Conservation (phyloP, 768 basidiomycete species). For the Trametes cubensis region DNA sequence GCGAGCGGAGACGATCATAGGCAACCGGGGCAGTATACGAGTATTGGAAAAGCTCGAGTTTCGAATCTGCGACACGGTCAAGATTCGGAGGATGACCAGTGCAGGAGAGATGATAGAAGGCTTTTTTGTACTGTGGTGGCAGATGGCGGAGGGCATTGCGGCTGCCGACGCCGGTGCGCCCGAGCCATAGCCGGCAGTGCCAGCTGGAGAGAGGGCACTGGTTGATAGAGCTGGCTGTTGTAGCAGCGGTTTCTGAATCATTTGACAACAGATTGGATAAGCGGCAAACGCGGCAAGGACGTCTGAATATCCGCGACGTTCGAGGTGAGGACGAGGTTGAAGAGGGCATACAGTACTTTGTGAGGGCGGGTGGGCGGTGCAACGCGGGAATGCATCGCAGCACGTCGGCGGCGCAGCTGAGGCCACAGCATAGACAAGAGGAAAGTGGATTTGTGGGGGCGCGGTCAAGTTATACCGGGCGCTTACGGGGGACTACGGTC, state of each 20-base stretch:
- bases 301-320: too few species aligned
- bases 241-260: constrained; percentile 3
- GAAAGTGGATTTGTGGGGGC: not conserved
- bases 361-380: not conserved
- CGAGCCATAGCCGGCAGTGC: not conserved
- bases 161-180: not conserved
- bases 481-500: constrained; percentile 4
- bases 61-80: constrained; percentile 39
- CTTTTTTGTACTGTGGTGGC: constrained; percentile 22
- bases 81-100: constrained; percentile 35
- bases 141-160: not conserved
- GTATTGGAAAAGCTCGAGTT: constrained; percentile 75
- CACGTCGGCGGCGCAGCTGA: not conserved
- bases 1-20: constrained; percentile 47
- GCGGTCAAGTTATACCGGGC: not conserved
- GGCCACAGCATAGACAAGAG: not conserved
- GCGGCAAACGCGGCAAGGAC: not conserved
- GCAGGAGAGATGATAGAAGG: constrained; percentile 24
- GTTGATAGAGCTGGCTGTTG: not conserved
- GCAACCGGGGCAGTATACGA: constrained; percentile 60
- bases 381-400: not conserved
- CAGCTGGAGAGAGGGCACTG: too few species aligned
- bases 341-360: not conserved
- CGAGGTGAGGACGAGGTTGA: not conserved
- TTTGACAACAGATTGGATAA: not conserved